Evolutionary conservation across 768 basidiomycete species (phyloP).

Genomic region (Suillus alpinus): DNA sequence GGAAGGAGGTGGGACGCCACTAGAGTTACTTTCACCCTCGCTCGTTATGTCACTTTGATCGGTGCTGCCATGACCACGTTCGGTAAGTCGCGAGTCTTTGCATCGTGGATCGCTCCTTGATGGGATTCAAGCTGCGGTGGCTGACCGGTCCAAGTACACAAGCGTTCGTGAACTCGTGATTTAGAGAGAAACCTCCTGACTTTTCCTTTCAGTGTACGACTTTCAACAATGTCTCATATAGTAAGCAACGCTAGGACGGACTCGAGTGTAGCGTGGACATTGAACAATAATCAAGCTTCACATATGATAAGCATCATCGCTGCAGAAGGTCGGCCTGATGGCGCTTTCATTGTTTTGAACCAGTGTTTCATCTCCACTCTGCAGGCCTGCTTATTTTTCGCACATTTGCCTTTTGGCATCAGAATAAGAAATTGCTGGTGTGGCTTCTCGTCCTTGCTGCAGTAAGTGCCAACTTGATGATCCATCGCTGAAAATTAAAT

Average conservation of each 20-base stretch:
- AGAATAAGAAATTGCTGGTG: not conserved
- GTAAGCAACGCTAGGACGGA: not conserved
- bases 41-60: constrained; percentile 2
- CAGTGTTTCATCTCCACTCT: not conserved
- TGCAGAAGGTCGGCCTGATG: constrained; percentile 1
- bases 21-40: not conserved
- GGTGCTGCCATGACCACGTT: constrained; percentile 2
- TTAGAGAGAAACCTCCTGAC: not conserved
- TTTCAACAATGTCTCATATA: not conserved
- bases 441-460: not conserved
- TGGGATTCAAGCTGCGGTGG: no score
- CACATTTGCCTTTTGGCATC: not conserved
- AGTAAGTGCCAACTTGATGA: not conserved
- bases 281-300: not conserved
- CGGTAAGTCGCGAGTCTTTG: not conserved
- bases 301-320: constrained; percentile 1
- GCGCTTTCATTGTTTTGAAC: not conserved
- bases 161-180: not conserved
- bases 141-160: no score
- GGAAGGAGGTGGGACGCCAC: not conserved
- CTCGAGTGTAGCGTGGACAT: not conserved
- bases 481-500: not conserved
- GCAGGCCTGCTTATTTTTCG: constrained; percentile 3
- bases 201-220: not conserved
- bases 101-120: no score